These are phyloP conservation scores for Orbilia oligospora DNA, from an alignment of 2,329 filamentous ascomycete species.

Conservation along the genomic window DNA sequence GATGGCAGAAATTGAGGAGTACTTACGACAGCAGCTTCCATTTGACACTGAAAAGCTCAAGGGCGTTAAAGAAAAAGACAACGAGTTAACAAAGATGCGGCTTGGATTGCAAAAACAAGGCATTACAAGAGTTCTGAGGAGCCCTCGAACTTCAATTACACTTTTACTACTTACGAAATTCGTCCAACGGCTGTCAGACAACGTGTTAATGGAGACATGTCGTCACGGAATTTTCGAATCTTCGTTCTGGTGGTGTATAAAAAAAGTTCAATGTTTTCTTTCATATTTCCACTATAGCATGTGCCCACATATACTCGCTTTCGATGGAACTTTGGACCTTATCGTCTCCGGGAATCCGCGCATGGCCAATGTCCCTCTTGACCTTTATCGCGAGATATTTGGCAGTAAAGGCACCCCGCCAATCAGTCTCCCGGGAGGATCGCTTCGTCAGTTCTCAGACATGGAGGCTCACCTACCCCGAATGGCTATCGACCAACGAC, in stretches of 20 bases:
- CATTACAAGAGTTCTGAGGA: slow-evolving; percentile 17
- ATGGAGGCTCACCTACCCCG: slow-evolving; percentile 39
- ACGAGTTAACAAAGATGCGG: not conserved
- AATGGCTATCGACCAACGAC: slow-evolving; percentile 49
- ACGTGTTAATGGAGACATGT: slow-evolving; percentile 9
- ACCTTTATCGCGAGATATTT: slow-evolving; percentile 55
- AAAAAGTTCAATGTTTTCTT: slow-evolving; percentile 38
- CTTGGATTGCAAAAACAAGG: slow-evolving; percentile 19
- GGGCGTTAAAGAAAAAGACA: not conserved
- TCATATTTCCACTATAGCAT: slow-evolving; percentile 50
- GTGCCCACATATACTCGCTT: slow-evolving; percentile 34
- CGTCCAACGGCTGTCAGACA: slow-evolving; percentile 1
- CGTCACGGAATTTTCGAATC: slow-evolving; percentile 1
- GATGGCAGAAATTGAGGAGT: slow-evolving; percentile 38
- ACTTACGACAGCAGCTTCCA: slow-evolving; percentile 13
- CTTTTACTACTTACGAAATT: slow-evolving; percentile 14
- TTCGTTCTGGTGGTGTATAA: slow-evolving; percentile 34
- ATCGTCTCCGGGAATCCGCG: slow-evolving; percentile 43
- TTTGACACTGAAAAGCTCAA: not conserved
- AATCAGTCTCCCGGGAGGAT: slow-evolving; percentile 15
- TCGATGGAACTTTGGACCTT: slow-evolving; percentile 39
- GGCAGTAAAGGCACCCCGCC: slow-evolving; percentile 20
- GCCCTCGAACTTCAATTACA: slow-evolving; percentile 24
- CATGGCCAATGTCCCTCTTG: slow-evolving; percentile 36
- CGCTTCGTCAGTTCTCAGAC: slow-evolving; percentile 26